Percentiles rank a stretch among this genome's conserved stretches.
Conservation (phyloP, 106 monocot genomes). For the Dendrobium officinale region DNA sequence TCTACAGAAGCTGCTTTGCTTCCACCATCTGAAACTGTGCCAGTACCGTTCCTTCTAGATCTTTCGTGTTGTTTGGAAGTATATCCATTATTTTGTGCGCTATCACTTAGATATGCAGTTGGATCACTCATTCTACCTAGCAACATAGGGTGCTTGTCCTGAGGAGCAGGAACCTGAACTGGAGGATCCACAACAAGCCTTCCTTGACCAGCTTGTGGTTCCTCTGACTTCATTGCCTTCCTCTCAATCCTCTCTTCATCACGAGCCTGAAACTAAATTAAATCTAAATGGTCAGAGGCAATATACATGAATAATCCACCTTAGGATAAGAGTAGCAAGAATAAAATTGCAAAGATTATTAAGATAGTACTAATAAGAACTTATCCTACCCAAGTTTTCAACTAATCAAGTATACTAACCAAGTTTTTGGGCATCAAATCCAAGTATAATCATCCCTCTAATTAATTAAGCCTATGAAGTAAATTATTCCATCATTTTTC, state of each 20-base stretch:
- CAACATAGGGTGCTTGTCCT: conserved; percentile 21
- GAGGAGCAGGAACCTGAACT: conserved; percentile 8
- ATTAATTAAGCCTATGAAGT: background rate
- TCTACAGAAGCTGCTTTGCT: conserved; percentile 13
- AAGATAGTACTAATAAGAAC: background rate
- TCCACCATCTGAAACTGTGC: conserved; percentile 15
- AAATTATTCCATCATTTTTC: background rate
- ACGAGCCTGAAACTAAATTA: conserved; percentile 32
- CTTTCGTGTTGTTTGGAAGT: conserved; percentile 22
- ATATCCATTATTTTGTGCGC: conserved; percentile 12
- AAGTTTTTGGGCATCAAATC: background rate
- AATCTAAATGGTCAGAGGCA: background rate
- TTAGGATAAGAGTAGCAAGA: background rate
- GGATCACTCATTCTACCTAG: conserved; percentile 21
- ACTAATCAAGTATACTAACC: background rate
- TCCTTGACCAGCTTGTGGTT: conserved; percentile 24
- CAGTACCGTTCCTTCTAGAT: conserved; percentile 3
- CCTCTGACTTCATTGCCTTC: conserved; percentile 24
- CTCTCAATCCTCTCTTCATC: conserved; percentile 65
- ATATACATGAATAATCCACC: background rate
- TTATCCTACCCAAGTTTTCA: too few species aligned
- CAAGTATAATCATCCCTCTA: background rate
- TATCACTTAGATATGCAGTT: conserved; percentile 20
- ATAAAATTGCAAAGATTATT: too few species aligned
- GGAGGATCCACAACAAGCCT: conserved; percentile 11